These are phyloP conservation scores for Salvia miltiorrhiza DNA, from an alignment of 257 asterid species.

Conservation along the genomic window DNA sequence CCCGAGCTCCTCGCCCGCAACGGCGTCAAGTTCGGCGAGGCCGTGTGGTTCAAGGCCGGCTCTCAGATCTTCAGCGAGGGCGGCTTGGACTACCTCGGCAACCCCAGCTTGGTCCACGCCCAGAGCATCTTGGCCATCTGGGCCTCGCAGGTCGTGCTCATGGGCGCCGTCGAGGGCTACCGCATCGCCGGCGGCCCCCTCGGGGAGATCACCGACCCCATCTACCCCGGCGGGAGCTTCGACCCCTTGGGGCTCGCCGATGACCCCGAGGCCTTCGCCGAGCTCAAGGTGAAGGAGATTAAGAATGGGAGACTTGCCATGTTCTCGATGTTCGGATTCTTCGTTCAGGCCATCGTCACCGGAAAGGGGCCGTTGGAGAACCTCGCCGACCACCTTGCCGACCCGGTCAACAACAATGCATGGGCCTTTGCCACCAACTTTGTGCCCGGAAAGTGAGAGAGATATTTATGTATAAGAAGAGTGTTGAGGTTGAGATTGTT, in stretches of 20 bases:
- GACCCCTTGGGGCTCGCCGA: conserved; percentile 60
- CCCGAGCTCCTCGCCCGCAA: conserved; percentile 75
- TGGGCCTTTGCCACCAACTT: conserved; percentile 62
- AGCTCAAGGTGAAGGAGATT: conserved; percentile 57
- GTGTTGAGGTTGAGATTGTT: not conserved
- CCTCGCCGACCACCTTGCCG: conserved; percentile 61
- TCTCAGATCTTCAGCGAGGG: conserved; percentile 68
- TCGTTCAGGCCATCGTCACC: conserved; percentile 60
- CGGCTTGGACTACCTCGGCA: conserved; percentile 70
- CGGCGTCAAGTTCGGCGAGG: conserved; percentile 75
- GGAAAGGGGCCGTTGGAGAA: conserved; percentile 68
- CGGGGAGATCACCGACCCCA: conserved; percentile 50
- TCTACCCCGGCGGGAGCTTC: conserved; percentile 62
- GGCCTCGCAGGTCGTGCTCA: conserved; percentile 59
- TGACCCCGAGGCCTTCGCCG: conserved; percentile 60
- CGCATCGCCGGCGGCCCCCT: conserved; percentile 60
- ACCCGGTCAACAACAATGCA: conserved; percentile 62
- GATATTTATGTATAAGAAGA: no score
- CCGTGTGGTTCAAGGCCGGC: conserved; percentile 84
- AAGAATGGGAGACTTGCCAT: conserved; percentile 58
- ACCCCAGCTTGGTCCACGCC: conserved; percentile 75
- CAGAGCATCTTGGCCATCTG: conserved; percentile 77
- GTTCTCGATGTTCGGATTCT: conserved; percentile 73
- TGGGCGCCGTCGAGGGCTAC: conserved; percentile 81
- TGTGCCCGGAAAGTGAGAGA: conserved; percentile 47